Evolutionary conservation across 306 rosid genomes (phyloP).

Genomic region (Nissolia schottii): DNA sequence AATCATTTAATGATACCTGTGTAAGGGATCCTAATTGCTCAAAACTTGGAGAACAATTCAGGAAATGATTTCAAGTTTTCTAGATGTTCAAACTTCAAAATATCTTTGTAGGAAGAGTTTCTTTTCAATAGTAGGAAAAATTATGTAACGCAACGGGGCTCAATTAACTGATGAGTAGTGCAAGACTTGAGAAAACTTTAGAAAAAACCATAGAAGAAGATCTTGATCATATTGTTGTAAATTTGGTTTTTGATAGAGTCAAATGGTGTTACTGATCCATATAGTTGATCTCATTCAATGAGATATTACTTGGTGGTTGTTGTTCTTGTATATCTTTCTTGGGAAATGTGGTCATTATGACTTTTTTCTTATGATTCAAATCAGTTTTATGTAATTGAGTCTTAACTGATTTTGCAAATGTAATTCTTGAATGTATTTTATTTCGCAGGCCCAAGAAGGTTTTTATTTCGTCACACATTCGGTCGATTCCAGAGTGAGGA

Average conservation of each 20-base stretch:
- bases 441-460: slow-evolving; percentile 79
- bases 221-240: not conserved
- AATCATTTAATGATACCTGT: not conserved
- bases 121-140: not conserved
- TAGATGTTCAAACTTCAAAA: not conserved
- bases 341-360: not conserved
- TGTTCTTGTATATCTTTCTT: slow-evolving; percentile 4
- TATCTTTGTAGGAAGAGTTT: not conserved
- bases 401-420: not conserved
- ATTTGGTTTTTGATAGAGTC: not conserved
- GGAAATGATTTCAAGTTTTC: not conserved
- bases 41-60: not conserved
- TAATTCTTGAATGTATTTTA: not conserved
- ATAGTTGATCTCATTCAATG: not conserved
- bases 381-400: not conserved
- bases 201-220: not conserved
- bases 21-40: not conserved
- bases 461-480: slow-evolving; percentile 73
- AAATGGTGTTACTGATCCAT: not conserved
- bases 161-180: not conserved
- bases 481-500: slow-evolving; percentile 84
- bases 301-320: not conserved
- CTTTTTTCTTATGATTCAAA: not conserved
- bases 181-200: not conserved
- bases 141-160: not conserved